Evolutionary conservation across 2,329 filamentous ascomycete species (phyloP).

Genomic region (Pseudogymnoascus sp.): DNA sequence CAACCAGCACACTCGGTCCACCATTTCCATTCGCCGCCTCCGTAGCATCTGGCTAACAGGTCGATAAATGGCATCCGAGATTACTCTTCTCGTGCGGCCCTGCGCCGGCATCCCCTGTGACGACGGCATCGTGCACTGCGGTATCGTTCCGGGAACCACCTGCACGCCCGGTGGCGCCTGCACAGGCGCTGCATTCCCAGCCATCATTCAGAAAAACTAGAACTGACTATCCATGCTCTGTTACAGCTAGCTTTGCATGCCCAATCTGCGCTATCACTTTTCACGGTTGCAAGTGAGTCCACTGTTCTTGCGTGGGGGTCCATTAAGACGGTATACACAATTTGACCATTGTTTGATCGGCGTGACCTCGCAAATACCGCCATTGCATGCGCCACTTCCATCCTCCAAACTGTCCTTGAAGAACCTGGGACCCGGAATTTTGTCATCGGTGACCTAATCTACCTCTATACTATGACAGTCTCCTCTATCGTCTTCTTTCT

Average conservation of each 20-base stretch:
- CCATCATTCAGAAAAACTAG: constrained; percentile 86
- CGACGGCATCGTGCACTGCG: constrained; percentile 18
- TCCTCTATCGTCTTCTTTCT: constrained; percentile 32
- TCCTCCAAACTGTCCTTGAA: constrained; percentile 28
- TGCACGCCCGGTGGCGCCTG: neutral
- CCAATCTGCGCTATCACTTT: constrained; percentile 28
- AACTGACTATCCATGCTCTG: constrained; percentile 92
- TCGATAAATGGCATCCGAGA: too few relatives aligned
- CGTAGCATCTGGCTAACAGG: too few relatives aligned
- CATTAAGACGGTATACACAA: neutral
- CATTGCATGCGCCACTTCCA: constrained; percentile 21
- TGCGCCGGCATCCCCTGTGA: neutral
- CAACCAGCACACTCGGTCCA: too few relatives aligned
- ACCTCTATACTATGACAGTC: constrained; percentile 33
- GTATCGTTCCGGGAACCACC: constrained; percentile 13
- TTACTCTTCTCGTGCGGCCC: neutral
- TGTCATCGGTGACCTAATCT: constrained; percentile 31
- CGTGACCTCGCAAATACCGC: constrained; percentile 20
- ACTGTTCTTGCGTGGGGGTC: constrained; percentile 24
- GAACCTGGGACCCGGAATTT: constrained; percentile 29
- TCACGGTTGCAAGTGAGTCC: constrained; percentile 33
- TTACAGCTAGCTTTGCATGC: constrained; percentile 66
- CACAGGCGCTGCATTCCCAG: constrained; percentile 22
- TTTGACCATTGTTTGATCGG: constrained; percentile 17
- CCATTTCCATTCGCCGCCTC: too few relatives aligned